Percentiles rank a stretch among this genome's conserved stretches.
These are phyloP conservation scores for Penicillium canariense DNA, from an alignment of 495 filamentous ascomycete species.

Conservation along the genomic window DNA sequence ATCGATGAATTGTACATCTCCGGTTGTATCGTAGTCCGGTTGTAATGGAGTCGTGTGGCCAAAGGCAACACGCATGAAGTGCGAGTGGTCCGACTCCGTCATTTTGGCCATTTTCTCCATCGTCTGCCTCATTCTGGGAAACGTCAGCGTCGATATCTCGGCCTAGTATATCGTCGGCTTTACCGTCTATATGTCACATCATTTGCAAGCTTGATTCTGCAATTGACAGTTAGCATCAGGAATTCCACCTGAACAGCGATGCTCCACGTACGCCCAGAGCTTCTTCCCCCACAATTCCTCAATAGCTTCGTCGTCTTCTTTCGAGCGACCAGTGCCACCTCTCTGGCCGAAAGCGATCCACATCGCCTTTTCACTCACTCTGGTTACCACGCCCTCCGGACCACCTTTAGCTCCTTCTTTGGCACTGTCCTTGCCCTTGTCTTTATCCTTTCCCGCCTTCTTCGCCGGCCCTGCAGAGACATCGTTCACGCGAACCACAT, in stretches of 20 bases:
- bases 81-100: slow-evolving; percentile 63
- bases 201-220: slow-evolving; percentile 85
- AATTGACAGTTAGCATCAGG: slow-evolving; percentile 6
- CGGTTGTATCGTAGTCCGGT: slow-evolving; percentile 52
- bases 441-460: slow-evolving; percentile 64
- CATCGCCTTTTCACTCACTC: slow-evolving; percentile 55
- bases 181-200: slow-evolving; percentile 88
- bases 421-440: slow-evolving; percentile 60
- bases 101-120: slow-evolving; percentile 81
- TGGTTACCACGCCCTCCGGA: slow-evolving; percentile 77
- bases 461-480: slow-evolving; percentile 65
- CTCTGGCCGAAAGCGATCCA: slow-evolving; percentile 71
- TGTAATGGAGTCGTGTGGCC: slow-evolving; percentile 50
- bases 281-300: slow-evolving; percentile 59
- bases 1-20: slow-evolving; percentile 71
- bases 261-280: slow-evolving; percentile 55
- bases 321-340: slow-evolving; percentile 43
- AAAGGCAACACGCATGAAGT: slow-evolving; percentile 81
- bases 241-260: neutral
- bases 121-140: slow-evolving; percentile 76
- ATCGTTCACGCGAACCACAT: slow-evolving; percentile 80
- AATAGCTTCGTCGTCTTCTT: slow-evolving; percentile 57
- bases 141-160: slow-evolving; percentile 1
- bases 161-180: neutral
- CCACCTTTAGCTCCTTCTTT: slow-evolving; percentile 47